phyloP scores from a whole-genome alignment of 768 basidiomycete genomes.

The Leucocoprinus birnbaumii region DNA sequence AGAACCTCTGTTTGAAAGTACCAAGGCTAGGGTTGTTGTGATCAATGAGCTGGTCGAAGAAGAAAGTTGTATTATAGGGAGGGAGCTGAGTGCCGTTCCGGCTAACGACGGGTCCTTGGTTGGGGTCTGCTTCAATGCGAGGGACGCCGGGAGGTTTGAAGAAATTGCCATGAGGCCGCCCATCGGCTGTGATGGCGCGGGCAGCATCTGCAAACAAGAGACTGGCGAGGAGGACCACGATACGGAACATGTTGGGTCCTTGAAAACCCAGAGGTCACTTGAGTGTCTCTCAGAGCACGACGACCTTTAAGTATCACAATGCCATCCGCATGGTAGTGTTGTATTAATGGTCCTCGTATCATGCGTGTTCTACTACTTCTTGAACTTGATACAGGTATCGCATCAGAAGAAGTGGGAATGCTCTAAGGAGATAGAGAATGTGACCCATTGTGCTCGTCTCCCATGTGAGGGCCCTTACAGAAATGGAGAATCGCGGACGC shows the following conservation, averaged over 20 bases:
- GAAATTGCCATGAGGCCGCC: constrained; percentile 39
- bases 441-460: neutral
- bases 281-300: neutral
- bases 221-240: constrained; percentile 18
- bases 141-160: constrained; percentile 37
- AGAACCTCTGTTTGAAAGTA: constrained; percentile 77
- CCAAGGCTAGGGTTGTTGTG: constrained; percentile 56
- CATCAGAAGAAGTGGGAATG: neutral
- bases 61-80: constrained; percentile 43
- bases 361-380: constrained; percentile 4
- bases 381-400: neutral
- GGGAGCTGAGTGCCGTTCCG: constrained; percentile 42
- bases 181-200: constrained; percentile 28
- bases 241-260: constrained; percentile 18
- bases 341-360: constrained; percentile 3
- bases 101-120: constrained; percentile 35
- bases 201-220: constrained; percentile 18
- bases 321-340: neutral
- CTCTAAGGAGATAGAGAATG: neutral
- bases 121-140: constrained; percentile 21
- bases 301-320: constrained; percentile 1
- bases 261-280: neutral
- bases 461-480: neutral
- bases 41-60: constrained; percentile 58
- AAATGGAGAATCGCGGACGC: neutral